Evolutionary conservation across 2,329 filamentous ascomycete genomes (phyloP).

Genomic region (Diaporthe batatas): DNA sequence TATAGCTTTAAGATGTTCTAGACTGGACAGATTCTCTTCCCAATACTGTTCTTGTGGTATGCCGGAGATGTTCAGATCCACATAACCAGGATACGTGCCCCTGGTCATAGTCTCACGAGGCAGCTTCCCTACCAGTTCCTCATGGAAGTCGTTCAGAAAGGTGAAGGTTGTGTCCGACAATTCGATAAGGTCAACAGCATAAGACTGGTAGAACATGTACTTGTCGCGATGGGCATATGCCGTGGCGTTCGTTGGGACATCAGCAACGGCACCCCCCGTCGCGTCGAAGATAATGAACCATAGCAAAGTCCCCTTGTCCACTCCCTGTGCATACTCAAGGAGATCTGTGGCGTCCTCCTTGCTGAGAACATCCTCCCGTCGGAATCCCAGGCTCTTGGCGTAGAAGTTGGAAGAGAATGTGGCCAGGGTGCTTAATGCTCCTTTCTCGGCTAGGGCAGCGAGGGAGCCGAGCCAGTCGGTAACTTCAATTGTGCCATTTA

Average conservation of each 20-base stretch:
- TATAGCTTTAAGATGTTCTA: slow-evolving; percentile 63
- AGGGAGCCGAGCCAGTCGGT: slow-evolving; percentile 75
- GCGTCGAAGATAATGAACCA: slow-evolving; percentile 76
- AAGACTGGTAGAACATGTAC: slow-evolving; percentile 74
- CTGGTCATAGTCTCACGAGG: slow-evolving; percentile 52
- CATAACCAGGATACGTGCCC: slow-evolving; percentile 73
- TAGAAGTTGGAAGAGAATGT: slow-evolving; percentile 66
- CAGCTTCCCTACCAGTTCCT: slow-evolving; percentile 53
- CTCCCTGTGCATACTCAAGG: slow-evolving; percentile 66
- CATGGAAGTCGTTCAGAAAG: slow-evolving; percentile 67
- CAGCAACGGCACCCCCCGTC: slow-evolving; percentile 70
- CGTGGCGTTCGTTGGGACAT: slow-evolving; percentile 67
- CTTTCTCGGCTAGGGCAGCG: slow-evolving; percentile 63
- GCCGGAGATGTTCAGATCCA: slow-evolving; percentile 64
- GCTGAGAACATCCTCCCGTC: slow-evolving; percentile 61
- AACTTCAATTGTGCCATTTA: slow-evolving; percentile 59
- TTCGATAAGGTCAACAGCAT: slow-evolving; percentile 64
- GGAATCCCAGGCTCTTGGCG: slow-evolving; percentile 69
- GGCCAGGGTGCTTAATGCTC: slow-evolving; percentile 61
- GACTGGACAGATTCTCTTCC: slow-evolving; percentile 62
- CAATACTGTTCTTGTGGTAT: slow-evolving; percentile 66
- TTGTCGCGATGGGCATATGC: slow-evolving; percentile 75
- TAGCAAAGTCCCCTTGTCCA: slow-evolving; percentile 63
- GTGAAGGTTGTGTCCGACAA: slow-evolving; percentile 60
- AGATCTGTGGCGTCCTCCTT: slow-evolving; percentile 60